Conservation (phyloP, 1,139 yeast species). For the Lodderomyces orthopsilosis region DNA sequence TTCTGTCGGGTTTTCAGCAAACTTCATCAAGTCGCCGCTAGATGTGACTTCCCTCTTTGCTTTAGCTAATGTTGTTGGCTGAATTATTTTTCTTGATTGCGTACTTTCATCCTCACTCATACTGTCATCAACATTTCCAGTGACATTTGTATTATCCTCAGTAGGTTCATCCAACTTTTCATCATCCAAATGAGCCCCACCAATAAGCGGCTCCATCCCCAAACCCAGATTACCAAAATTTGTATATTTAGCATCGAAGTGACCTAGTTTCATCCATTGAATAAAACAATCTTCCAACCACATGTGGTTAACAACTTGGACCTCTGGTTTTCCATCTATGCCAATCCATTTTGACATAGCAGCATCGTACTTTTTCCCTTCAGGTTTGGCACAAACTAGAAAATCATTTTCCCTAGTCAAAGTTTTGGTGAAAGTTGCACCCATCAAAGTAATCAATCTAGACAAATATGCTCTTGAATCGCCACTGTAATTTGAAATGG, state of each 20-base stretch:
- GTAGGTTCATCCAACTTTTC: conserved; percentile 19
- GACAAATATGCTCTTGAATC: conserved; percentile 75
- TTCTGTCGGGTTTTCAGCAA: not conserved
- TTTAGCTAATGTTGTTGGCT: not conserved
- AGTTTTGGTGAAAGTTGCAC: conserved; percentile 74
- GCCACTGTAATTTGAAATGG: conserved; percentile 81
- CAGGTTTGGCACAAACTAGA: conserved; percentile 63
- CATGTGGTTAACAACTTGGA: conserved; percentile 65
- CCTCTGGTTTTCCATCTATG: conserved; percentile 28
- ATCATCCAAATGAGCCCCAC: conserved; percentile 46
- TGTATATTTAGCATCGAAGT: conserved; percentile 41
- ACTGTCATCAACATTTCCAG: conserved; percentile 30
- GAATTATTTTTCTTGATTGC: conserved; percentile 5
- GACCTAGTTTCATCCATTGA: conserved; percentile 54
- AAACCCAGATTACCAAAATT: conserved; percentile 38
- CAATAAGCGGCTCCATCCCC: conserved; percentile 46
- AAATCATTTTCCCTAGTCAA: conserved; percentile 68
- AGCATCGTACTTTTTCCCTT: conserved; percentile 74
- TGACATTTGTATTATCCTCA: conserved; percentile 12
- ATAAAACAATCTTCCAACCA: conserved; percentile 89
- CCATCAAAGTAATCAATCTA: conserved; percentile 61
- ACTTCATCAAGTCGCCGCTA: not conserved
- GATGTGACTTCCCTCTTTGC: conserved; percentile 1
- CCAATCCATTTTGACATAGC: conserved; percentile 59
- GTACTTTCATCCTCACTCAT: conserved; percentile 30